Percentiles rank a stretch among this genome's conserved stretches.
Evolutionary conservation across 306 rosid genomes (phyloP).

Genomic region (Begonia masoniana): DNA sequence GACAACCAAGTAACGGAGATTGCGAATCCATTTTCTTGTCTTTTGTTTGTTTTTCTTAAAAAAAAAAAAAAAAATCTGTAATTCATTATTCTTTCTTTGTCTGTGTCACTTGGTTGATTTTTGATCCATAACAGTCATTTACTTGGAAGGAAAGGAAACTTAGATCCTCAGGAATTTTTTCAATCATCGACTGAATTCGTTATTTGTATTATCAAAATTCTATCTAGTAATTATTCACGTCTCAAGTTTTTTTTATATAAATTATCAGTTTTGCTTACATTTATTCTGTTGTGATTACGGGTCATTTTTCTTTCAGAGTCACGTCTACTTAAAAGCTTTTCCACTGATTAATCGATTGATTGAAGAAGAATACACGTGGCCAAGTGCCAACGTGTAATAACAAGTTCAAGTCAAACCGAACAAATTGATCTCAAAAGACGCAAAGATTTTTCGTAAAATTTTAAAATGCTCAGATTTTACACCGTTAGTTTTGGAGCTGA

Average conservation of each 20-base stretch:
- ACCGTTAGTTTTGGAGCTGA: too few relatives aligned
- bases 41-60: conserved; percentile 3
- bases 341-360: neutral
- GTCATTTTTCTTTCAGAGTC: conserved; percentile 28
- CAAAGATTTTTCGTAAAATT: too few relatives aligned
- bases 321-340: conserved; percentile 19
- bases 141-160: conserved; percentile 63
- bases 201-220: conserved; percentile 54
- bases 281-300: conserved; percentile 19
- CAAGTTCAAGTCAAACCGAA: too few relatives aligned
- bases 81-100: neutral
- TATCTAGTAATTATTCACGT: conserved; percentile 52
- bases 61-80: too few relatives aligned
- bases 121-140: conserved; percentile 59
- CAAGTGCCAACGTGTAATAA: too few relatives aligned
- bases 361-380: too few relatives aligned
- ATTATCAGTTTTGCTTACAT: conserved; percentile 6
- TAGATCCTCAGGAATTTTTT: conserved; percentile 22
- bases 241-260: conserved; percentile 5
- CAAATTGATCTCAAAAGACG: too few relatives aligned
- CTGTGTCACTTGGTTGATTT: too few relatives aligned
- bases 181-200: conserved; percentile 53
- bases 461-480: too few relatives aligned
- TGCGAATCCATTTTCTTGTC: neutral
- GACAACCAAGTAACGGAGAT: conserved; percentile 63